These are phyloP conservation scores for Metarhizium robertsii DNA, from an alignment of 2,329 filamentous ascomycete genomes.

Conservation along the genomic window DNA sequence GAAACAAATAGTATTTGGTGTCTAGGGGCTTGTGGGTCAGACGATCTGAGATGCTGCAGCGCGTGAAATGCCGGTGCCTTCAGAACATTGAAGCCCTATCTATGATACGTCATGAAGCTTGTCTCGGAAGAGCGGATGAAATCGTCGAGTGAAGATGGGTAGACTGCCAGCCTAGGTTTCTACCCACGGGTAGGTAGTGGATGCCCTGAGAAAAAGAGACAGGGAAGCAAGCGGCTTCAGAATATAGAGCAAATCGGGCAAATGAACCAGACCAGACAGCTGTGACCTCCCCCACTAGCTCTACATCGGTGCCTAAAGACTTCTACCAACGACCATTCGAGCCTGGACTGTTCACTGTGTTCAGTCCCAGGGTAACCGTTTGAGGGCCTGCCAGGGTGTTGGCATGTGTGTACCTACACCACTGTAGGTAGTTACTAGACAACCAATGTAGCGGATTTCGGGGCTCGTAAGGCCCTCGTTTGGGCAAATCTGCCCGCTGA, in stretches of 20 bases:
- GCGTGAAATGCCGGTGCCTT: not conserved
- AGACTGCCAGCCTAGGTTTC: not conserved
- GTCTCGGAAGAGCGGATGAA: not conserved
- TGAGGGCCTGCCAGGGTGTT: not conserved
- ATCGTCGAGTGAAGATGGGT: not conserved
- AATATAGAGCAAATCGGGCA: not conserved
- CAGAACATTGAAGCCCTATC: not conserved
- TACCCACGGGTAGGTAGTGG: too few species aligned
- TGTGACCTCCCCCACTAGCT: not conserved
- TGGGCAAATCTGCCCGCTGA: not conserved
- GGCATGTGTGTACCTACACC: not conserved
- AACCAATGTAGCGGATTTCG: not conserved
- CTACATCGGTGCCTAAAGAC: not conserved
- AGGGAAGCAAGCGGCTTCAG: too few species aligned
- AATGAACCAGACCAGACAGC: not conserved
- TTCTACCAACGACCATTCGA: not conserved
- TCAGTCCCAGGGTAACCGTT: not conserved
- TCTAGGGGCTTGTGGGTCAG: not conserved
- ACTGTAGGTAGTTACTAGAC: too few species aligned
- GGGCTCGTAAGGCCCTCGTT: not conserved
- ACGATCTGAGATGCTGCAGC: conserved; percentile 1
- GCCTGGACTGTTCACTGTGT: not conserved
- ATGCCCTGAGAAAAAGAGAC: too few species aligned
- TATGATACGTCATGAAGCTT: conserved; percentile 1
- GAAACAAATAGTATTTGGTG: not conserved